phyloP scores from a whole-genome alignment of 2,329 filamentous ascomycete genomes.

The Alternaria consortialis region DNA sequence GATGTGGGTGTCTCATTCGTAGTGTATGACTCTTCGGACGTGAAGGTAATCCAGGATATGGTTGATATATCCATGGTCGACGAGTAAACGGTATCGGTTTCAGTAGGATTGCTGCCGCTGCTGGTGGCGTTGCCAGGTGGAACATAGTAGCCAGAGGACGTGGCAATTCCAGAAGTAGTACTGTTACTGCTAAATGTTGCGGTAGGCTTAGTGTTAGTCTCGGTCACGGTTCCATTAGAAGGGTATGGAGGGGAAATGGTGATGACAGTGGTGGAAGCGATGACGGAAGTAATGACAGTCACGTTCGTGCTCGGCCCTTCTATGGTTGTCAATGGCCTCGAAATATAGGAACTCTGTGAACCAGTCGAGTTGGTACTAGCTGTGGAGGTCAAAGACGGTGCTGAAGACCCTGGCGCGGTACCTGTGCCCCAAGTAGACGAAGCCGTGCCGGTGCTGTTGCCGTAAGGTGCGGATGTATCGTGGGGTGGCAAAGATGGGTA shows the following conservation, averaged over 20 bases:
- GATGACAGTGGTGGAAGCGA: neutral
- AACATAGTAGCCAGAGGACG: slow-evolving; percentile 16
- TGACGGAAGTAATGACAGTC: slow-evolving; percentile 5
- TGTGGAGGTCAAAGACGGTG: slow-evolving; percentile 2
- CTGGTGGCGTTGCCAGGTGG: slow-evolving; percentile 12
- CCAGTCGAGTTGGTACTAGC: neutral
- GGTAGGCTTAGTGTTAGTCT: slow-evolving; percentile 3
- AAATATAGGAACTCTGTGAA: slow-evolving; percentile 1
- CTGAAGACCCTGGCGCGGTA: slow-evolving; percentile 6
- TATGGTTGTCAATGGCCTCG: neutral
- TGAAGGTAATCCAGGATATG: slow-evolving; percentile 13
- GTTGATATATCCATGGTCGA: slow-evolving; percentile 8
- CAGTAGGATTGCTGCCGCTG: neutral
- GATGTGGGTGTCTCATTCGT: neutral
- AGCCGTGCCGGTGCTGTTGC: slow-evolving; percentile 15
- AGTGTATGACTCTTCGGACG: neutral
- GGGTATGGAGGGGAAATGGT: slow-evolving; percentile 5
- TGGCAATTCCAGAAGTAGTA: neutral
- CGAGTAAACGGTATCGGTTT: slow-evolving; percentile 2
- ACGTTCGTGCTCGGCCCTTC: neutral
- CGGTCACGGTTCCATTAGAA: slow-evolving; percentile 12
- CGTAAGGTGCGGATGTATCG: slow-evolving; percentile 19
- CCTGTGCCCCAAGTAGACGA: slow-evolving; percentile 13
- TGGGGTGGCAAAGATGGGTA: slow-evolving; percentile 1
- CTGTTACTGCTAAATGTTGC: slow-evolving; percentile 4